phyloP scores from a whole-genome alignment of 1,284 basidiomycete genomes.

The Rhodotorula sp. region DNA sequence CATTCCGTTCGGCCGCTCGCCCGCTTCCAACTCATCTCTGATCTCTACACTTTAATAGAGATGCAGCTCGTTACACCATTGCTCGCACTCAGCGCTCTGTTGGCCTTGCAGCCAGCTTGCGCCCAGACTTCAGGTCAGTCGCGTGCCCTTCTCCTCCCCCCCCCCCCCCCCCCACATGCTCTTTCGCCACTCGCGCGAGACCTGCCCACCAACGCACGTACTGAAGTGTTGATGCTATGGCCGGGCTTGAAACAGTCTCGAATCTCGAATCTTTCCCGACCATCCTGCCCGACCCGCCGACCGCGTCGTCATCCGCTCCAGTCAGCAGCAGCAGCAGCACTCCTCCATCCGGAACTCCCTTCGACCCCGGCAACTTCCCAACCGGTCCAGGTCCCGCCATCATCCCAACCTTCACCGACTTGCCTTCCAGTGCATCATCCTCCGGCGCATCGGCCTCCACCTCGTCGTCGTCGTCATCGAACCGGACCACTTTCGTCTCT shows the following conservation, averaged over 20 bases:
- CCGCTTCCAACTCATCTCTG: too few species aligned
- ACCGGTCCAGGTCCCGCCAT: constrained; percentile 17
- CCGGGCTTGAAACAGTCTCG: neutral
- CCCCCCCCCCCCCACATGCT: neutral
- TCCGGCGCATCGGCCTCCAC: neutral
- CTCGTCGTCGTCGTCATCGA: neutral
- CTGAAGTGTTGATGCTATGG: too few species aligned
- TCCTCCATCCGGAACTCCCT: neutral
- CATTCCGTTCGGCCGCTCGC: too few species aligned
- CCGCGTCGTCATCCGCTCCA: neutral
- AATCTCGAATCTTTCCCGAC: constrained; percentile 32
- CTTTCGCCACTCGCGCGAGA: neutral
- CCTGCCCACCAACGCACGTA: neutral
- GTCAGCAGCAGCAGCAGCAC: neutral
- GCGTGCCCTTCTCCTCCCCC: too few species aligned
- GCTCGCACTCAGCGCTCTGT: neutral
- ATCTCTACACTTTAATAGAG: too few species aligned
- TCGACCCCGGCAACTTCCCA: constrained; percentile 3
- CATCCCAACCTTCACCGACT: neutral
- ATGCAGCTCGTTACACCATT: neutral
- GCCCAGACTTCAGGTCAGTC: constrained; percentile 3
- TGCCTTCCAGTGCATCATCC: neutral
- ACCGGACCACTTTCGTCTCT: constrained; percentile 20
- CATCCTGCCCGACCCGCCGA: constrained; percentile 7
- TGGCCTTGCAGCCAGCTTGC: neutral